These are phyloP conservation scores for Capronia epimyces DNA, from an alignment of 2,329 filamentous ascomycete genomes.

Conservation along the genomic window DNA sequence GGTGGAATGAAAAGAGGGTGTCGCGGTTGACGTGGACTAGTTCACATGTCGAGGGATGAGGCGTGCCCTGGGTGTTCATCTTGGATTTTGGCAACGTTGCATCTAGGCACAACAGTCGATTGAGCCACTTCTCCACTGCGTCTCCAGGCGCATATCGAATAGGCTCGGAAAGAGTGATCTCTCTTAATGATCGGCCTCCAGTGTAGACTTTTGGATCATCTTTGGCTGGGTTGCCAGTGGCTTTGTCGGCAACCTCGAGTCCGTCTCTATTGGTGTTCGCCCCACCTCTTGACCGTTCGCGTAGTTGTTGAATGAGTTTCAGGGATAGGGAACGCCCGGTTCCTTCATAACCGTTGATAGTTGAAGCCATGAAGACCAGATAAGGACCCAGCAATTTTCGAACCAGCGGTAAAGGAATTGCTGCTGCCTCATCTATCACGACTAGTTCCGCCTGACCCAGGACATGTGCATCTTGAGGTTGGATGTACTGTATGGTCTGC, in stretches of 20 bases:
- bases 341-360: slow-evolving; percentile 97
- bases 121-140: slow-evolving; percentile 91
- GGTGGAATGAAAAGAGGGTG: slow-evolving; percentile 96
- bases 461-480: slow-evolving; percentile 91
- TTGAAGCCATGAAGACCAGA: slow-evolving; percentile 97
- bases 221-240: slow-evolving; percentile 68
- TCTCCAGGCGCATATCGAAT: slow-evolving; percentile 92
- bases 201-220: slow-evolving; percentile 53
- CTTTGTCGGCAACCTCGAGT: slow-evolving; percentile 67
- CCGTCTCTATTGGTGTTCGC: slow-evolving; percentile 52
- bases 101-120: slow-evolving; percentile 86
- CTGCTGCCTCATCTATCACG: slow-evolving; percentile 95
- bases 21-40: slow-evolving; percentile 92
- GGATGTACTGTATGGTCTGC: slow-evolving; percentile 97
- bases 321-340: slow-evolving; percentile 90
- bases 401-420: slow-evolving; percentile 88
- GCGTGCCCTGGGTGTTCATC: slow-evolving; percentile 68
- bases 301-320: slow-evolving; percentile 93
- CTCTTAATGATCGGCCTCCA: slow-evolving; percentile 73
- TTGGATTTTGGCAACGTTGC: slow-evolving; percentile 78
- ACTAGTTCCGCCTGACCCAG: slow-evolving; percentile 90
- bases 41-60: slow-evolving; percentile 86
- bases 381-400: slow-evolving; percentile 94
- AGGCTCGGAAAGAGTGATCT: slow-evolving; percentile 88
- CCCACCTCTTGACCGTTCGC: slow-evolving; percentile 76